Percentiles rank a stretch among this genome's conserved stretches.
phyloP scores from a whole-genome alignment of 257 asterid species.

The Gynochthodes officinalis region DNA sequence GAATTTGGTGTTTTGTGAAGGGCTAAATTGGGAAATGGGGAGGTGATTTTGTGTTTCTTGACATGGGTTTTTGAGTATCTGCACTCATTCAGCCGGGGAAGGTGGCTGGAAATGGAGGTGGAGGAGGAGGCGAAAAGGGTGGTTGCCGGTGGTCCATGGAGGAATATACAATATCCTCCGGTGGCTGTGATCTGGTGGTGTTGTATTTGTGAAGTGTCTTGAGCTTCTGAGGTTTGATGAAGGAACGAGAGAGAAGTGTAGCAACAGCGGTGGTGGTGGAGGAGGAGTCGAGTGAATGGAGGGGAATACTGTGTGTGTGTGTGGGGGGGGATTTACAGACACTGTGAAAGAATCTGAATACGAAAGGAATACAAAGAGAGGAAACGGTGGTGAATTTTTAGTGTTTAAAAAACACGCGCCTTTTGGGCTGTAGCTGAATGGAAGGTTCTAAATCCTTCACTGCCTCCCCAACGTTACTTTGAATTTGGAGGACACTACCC shows the following conservation, averaged over 20 bases:
- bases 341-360: slow-evolving; percentile 15
- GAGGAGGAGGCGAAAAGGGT: not conserved
- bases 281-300: no score
- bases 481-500: not conserved
- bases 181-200: slow-evolving; percentile 37
- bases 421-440: not conserved
- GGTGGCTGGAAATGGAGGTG: slow-evolving; percentile 17
- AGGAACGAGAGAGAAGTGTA: slow-evolving; percentile 3
- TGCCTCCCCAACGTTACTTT: not conserved
- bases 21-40: not conserved
- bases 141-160: slow-evolving; percentile 35
- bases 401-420: slow-evolving; percentile 5
- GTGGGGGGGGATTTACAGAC: not conserved
- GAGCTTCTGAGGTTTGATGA: slow-evolving; percentile 10
- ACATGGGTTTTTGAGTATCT: not conserved
- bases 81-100: slow-evolving; percentile 24
- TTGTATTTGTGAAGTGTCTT: no score
- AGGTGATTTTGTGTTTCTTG: not conserved
- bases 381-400: slow-evolving; percentile 11
- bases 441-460: slow-evolving; percentile 1
- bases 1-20: not conserved
- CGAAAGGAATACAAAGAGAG: slow-evolving; percentile 4
- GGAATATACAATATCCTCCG: slow-evolving; percentile 31
- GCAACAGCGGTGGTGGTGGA: not conserved
- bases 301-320: not conserved